phyloP scores from a whole-genome alignment of 352 stramenopile species.

The Phytopythium kandeliae region DNA sequence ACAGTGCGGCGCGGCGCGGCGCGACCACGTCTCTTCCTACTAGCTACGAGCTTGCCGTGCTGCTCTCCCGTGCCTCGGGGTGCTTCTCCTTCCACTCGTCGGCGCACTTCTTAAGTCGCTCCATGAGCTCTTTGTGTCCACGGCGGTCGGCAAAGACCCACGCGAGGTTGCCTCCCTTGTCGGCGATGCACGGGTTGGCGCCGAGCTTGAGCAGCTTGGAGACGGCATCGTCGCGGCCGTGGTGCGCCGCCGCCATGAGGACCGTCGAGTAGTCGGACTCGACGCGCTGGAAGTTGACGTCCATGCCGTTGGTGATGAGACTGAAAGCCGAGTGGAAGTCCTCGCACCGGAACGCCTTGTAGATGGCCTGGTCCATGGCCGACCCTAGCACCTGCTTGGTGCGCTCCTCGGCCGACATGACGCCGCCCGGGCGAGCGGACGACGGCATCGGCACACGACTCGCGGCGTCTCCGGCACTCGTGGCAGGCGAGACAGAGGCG shows the following conservation, averaged over 20 bases:
- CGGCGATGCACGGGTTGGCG: slow-evolving; percentile 55
- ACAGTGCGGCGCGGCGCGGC: too few relatives aligned
- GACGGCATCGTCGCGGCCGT: slow-evolving; percentile 70
- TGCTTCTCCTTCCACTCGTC: slow-evolving; percentile 48
- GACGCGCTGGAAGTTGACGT: slow-evolving; percentile 82
- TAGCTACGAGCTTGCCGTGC: background rate
- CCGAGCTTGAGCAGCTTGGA: slow-evolving; percentile 58
- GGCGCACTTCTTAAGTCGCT: slow-evolving; percentile 61
- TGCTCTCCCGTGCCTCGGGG: background rate
- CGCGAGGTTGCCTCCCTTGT: slow-evolving; percentile 46
- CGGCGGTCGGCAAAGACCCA: slow-evolving; percentile 69
- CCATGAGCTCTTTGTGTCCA: slow-evolving; percentile 56
- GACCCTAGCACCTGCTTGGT: slow-evolving; percentile 77
- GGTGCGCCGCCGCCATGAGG: slow-evolving; percentile 74
- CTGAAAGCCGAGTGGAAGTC: slow-evolving; percentile 81
- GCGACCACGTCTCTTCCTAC: background rate
- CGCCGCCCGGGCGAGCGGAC: slow-evolving; percentile 5
- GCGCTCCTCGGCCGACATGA: slow-evolving; percentile 58
- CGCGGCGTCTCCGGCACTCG: slow-evolving; percentile 10
- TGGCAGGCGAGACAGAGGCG: background rate
- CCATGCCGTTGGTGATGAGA: slow-evolving; percentile 76
- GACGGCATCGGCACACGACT: slow-evolving; percentile 8
- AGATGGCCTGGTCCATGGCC: slow-evolving; percentile 80
- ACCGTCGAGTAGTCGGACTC: slow-evolving; percentile 71
- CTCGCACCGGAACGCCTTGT: slow-evolving; percentile 67